Conservation (phyloP, 495 filamentous ascomycete genomes). For the Tuber microsphaerosporum region DNA sequence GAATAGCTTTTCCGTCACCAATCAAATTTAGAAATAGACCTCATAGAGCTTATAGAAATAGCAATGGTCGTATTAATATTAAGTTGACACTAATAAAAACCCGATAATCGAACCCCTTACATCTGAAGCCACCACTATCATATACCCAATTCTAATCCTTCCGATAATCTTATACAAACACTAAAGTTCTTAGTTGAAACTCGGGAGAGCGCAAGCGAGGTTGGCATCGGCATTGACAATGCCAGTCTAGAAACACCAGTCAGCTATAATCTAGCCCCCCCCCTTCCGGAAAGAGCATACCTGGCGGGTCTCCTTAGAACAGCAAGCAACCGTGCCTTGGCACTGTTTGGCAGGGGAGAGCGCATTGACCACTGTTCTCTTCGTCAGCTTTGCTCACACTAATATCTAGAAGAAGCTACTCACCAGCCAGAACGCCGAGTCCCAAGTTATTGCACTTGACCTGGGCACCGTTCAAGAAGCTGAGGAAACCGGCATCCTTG, state of each 20-base stretch:
- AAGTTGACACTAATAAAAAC: background rate
- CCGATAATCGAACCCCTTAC: background rate
- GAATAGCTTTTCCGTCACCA: background rate
- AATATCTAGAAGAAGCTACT: background rate
- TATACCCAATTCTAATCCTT: background rate
- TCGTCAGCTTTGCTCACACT: background rate
- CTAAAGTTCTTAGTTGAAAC: background rate
- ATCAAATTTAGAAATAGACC: background rate
- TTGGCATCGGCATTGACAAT: background rate
- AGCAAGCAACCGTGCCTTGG: background rate
- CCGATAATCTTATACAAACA: background rate
- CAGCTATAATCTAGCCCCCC: background rate
- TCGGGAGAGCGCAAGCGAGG: background rate
- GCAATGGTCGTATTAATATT: background rate
- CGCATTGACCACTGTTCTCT: background rate
- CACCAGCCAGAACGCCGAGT: background rate
- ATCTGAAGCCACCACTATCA: background rate
- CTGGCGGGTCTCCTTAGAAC: background rate
- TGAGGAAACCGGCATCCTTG: background rate
- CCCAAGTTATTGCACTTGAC: background rate
- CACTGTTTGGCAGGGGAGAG: background rate
- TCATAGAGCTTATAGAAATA: background rate
- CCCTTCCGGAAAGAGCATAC: background rate
- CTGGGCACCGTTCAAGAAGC: background rate
- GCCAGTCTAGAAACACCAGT: background rate